Percentiles rank a stretch among this genome's conserved stretches.
phyloP scores from a whole-genome alignment of 108 stramenopile genomes.

The Skeletonema costatum region DNA sequence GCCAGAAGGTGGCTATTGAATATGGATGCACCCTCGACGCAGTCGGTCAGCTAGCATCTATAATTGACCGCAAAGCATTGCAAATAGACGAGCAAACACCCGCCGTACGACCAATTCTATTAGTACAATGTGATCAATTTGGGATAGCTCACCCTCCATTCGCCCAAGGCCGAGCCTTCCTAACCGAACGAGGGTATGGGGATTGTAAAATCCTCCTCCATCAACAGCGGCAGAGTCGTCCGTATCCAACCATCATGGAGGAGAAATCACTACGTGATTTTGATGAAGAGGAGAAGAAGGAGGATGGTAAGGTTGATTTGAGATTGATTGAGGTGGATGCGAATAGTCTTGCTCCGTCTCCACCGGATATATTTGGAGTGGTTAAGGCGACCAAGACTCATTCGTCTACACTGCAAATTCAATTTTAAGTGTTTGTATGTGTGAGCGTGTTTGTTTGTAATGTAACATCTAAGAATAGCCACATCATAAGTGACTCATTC shows the following conservation, averaged over 20 bases:
- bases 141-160: slow-evolving; percentile 87
- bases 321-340: slow-evolving; percentile 1
- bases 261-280: neutral
- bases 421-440: slow-evolving; percentile 20
- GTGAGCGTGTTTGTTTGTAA: neutral
- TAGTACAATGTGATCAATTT: slow-evolving; percentile 85
- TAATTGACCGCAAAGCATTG: slow-evolving; percentile 25
- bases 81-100: slow-evolving; percentile 22
- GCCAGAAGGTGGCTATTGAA: slow-evolving; percentile 72
- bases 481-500: too few species aligned
- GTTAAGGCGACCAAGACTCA: slow-evolving; percentile 18
- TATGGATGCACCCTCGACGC: slow-evolving; percentile 90
- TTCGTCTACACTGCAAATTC: slow-evolving; percentile 18
- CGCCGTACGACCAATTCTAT: slow-evolving; percentile 25
- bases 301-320: neutral
- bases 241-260: neutral
- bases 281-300: slow-evolving; percentile 25
- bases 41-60: slow-evolving; percentile 67
- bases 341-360: slow-evolving; percentile 36
- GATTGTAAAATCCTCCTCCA: slow-evolving; percentile 63
- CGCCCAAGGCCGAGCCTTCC: slow-evolving; percentile 75
- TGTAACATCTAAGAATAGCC: neutral
- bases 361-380: slow-evolving; percentile 48
- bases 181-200: slow-evolving; percentile 73
- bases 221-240: slow-evolving; percentile 26